phyloP scores from a whole-genome alignment of 768 basidiomycete species.

The Lyophyllum shimeji region DNA sequence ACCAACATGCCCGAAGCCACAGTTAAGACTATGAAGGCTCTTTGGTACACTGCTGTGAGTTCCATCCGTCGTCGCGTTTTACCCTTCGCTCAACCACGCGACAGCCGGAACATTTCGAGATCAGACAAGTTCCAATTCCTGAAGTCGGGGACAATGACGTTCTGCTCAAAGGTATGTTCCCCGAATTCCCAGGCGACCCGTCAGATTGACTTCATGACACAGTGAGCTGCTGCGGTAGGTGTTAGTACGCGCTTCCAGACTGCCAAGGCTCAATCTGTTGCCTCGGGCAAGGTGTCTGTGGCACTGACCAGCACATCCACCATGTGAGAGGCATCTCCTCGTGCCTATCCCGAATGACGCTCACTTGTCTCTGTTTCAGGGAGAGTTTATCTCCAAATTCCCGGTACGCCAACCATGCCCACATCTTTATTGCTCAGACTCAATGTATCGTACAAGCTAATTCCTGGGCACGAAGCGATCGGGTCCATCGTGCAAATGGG shows the following conservation, averaged over 20 bases:
- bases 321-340: constrained; percentile 32
- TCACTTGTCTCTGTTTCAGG: constrained; percentile 14
- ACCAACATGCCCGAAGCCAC: constrained; percentile 40
- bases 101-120: constrained; percentile 65
- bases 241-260: background rate
- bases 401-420: constrained; percentile 31
- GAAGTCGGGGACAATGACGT: constrained; percentile 66
- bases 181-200: background rate
- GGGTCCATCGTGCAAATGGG: constrained; percentile 74
- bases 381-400: constrained; percentile 66
- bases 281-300: constrained; percentile 43
- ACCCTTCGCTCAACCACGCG: constrained; percentile 9
- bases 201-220: constrained; percentile 3
- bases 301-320: constrained; percentile 66
- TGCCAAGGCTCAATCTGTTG: background rate
- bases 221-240: constrained; percentile 46
- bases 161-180: constrained; percentile 58
- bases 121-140: constrained; percentile 69
- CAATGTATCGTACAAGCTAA: constrained; percentile 39
- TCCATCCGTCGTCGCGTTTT: background rate
- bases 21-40: constrained; percentile 57
- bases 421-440: background rate
- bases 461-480: constrained; percentile 76
- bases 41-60: constrained; percentile 61
- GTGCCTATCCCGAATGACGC: background rate